Conservation (phyloP, 768 basidiomycete species). For the Boletus pseudopeckii region DNA sequence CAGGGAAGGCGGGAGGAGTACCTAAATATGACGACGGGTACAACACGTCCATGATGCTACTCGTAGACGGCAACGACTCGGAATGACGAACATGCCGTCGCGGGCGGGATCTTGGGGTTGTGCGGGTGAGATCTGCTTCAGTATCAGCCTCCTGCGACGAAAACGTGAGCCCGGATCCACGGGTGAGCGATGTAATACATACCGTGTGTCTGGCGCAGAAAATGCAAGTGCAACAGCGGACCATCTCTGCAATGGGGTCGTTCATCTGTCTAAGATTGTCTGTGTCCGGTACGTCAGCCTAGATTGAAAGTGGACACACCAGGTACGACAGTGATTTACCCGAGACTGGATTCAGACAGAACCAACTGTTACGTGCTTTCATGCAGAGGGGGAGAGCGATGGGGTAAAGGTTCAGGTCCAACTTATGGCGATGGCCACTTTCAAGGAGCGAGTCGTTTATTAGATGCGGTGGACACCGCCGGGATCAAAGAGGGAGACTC, state of each 20-base stretch:
- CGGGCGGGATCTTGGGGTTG: conserved; percentile 1
- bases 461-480: not conserved
- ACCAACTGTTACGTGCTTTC: not conserved
- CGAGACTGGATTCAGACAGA: too few relatives aligned
- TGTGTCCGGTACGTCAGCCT: conserved; percentile 1
- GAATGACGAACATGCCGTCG: conserved; percentile 1
- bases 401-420: not conserved
- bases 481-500: not conserved
- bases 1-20: conserved; percentile 3
- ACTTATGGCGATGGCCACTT: too few relatives aligned
- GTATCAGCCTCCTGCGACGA: conserved; percentile 8
- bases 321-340: not conserved
- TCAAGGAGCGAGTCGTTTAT: not conserved
- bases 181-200: not conserved
- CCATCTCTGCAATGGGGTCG: not conserved
- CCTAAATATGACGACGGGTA: conserved; percentile 21
- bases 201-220: conserved; percentile 6
- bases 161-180: conserved; percentile 1
- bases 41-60: conserved; percentile 24
- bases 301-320: not conserved
- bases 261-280: not conserved
- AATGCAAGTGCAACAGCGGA: conserved; percentile 7
- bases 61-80: conserved; percentile 17
- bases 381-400: not conserved
- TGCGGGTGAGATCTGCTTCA: not conserved